These are phyloP conservation scores for Fraxinus anomala DNA, from an alignment of 257 asterid species.

Conservation along the genomic window DNA sequence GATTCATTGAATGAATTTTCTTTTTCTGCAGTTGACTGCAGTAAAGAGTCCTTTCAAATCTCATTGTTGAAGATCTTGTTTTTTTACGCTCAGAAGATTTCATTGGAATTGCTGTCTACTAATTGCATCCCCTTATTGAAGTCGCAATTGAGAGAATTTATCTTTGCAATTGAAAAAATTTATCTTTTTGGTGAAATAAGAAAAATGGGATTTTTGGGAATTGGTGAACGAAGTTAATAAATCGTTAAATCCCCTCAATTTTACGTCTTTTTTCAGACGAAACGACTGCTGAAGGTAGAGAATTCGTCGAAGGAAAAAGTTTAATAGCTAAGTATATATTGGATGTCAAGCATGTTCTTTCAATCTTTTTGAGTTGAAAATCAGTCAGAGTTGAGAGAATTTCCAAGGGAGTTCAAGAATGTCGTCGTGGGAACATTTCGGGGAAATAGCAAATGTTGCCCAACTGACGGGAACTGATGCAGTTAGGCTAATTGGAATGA, in stretches of 20 bases:
- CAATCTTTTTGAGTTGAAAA: conserved; percentile 23
- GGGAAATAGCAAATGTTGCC: conserved; percentile 76
- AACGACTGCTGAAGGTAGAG: background rate
- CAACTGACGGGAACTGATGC: conserved; percentile 85
- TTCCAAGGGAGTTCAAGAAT: conserved; percentile 29
- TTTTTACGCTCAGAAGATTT: background rate
- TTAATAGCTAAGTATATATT: background rate
- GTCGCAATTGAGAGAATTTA: background rate
- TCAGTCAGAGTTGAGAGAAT: conserved; percentile 17
- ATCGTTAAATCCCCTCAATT: background rate
- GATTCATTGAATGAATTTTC: conserved; percentile 27
- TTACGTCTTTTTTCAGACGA: conserved; percentile 1
- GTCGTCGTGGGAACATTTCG: conserved; percentile 74
- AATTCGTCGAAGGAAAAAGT: background rate
- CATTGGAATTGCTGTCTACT: background rate
- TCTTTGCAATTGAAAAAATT: background rate
- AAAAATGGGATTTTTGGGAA: background rate
- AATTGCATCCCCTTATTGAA: background rate
- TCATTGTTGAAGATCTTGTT: background rate
- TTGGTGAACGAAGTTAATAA: background rate
- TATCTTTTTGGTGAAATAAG: background rate
- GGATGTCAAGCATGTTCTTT: conserved; percentile 21
- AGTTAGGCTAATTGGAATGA: conserved; percentile 70
- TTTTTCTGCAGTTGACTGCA: conserved; percentile 20
- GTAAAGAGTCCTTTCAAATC: conserved; percentile 1